Evolutionary conservation across 176 grass and related monocot species (phyloP).

Genomic region (Oryza meyeriana): DNA sequence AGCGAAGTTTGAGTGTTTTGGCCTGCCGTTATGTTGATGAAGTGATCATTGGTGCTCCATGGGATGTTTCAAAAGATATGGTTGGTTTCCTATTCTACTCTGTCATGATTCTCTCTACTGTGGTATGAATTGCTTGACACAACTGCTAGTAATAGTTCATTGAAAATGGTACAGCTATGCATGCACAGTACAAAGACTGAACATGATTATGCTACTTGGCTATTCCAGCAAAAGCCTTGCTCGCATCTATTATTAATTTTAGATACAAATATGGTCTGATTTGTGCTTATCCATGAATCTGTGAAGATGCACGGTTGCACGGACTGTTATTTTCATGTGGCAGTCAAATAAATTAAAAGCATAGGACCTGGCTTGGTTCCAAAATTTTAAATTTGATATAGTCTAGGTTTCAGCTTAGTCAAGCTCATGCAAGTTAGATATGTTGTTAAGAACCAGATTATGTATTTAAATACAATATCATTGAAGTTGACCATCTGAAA

Average conservation of each 20-base stretch:
- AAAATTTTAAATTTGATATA: background rate
- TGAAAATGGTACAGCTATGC: background rate
- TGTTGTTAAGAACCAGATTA: conserved; percentile 4
- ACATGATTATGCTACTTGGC: background rate
- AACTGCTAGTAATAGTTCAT: background rate
- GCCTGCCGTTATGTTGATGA: conserved; percentile 94
- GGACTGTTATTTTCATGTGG: background rate
- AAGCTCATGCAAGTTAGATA: conserved; percentile 9
- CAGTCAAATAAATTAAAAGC: background rate
- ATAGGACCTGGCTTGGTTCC: background rate
- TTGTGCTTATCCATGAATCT: conserved; percentile 16
- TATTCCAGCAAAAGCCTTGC: background rate
- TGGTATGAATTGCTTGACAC: background rate
- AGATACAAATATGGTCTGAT: background rate
- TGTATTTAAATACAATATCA: background rate
- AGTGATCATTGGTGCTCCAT: conserved; percentile 97
- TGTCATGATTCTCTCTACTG: background rate
- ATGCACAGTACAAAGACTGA: background rate
- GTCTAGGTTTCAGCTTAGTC: conserved; percentile 17
- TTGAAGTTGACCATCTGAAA: background rate
- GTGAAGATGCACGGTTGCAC: background rate
- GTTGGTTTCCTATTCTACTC: conserved; percentile 36
- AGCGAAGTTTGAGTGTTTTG: conserved; percentile 95
- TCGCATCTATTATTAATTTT: background rate
- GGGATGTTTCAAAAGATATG: conserved; percentile 95